phyloP scores from a whole-genome alignment of 2,329 filamentous ascomycete species.

The Aspergillus sp. region DNA sequence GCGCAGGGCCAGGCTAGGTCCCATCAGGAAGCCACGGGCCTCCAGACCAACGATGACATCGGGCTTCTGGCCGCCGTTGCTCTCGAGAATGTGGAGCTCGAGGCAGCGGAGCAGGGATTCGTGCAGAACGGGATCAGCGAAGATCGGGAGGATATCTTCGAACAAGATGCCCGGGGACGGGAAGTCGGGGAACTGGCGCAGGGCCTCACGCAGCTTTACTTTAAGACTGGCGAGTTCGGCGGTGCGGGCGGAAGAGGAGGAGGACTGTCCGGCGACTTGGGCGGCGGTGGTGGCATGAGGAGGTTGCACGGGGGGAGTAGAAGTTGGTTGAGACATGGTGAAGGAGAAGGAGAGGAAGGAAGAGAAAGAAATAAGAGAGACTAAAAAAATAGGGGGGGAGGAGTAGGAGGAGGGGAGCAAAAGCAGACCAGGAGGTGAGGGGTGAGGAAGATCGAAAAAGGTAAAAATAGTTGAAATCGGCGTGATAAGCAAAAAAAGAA shows the following conservation, averaged over 20 bases:
- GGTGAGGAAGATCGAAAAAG: conserved; percentile 18
- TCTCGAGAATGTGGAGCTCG: conserved; percentile 74
- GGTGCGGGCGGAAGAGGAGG: conserved; percentile 51
- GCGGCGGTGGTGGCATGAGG: conserved; percentile 45
- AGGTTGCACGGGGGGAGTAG: conserved; percentile 26
- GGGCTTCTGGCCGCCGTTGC: conserved; percentile 64
- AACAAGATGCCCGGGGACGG: conserved; percentile 90
- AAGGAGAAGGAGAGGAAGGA: conserved; percentile 21
- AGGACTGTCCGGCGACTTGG: conserved; percentile 45
- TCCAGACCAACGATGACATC: conserved; percentile 94
- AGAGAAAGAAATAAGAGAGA: conserved; percentile 19
- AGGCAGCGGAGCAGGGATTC: conserved; percentile 77
- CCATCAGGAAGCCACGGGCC: conserved; percentile 92
- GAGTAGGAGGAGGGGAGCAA: conserved; percentile 13
- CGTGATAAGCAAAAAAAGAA: conserved; percentile 19
- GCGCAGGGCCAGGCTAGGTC: conserved; percentile 80
- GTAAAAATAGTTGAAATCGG: conserved; percentile 21
- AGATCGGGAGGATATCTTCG: conserved; percentile 96
- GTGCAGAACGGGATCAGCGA: conserved; percentile 75
- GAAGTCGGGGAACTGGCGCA: conserved; percentile 90
- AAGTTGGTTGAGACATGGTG: conserved; percentile 44
- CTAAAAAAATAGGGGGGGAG: conserved; percentile 15
- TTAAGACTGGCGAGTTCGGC: conserved; percentile 64
- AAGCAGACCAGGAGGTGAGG: conserved; percentile 21
- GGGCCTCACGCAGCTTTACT: conserved; percentile 67